Conservation (phyloP, 345 rosid species). For the Streptanthus diversifolius region DNA sequence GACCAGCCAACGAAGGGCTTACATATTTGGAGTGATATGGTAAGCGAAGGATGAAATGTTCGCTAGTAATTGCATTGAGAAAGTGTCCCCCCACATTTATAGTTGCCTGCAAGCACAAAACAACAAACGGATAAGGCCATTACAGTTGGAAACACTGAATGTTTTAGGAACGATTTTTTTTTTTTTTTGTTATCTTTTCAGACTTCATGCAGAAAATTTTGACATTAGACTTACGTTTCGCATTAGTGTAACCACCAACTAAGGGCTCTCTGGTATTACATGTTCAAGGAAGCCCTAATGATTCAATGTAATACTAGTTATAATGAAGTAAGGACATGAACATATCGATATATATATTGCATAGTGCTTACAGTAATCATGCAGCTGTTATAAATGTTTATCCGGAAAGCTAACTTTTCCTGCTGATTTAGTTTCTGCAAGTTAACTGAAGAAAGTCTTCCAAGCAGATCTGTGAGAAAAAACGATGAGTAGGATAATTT, state of each 20-base stretch:
- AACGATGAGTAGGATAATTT: background rate
- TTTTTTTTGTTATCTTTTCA: background rate
- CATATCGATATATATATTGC: background rate
- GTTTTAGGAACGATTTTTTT: no score
- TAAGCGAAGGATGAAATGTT: conserved; percentile 78
- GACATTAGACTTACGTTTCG: conserved; percentile 44
- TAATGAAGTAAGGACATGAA: background rate
- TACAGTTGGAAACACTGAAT: background rate
- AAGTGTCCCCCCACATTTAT: conserved; percentile 71
- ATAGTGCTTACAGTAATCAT: conserved; percentile 66
- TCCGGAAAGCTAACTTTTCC: conserved; percentile 95
- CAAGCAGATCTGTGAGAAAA: conserved; percentile 53
- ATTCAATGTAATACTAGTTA: background rate
- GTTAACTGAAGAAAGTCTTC: conserved; percentile 52
- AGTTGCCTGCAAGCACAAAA: conserved; percentile 48
- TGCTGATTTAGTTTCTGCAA: conserved; percentile 65
- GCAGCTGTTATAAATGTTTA: conserved; percentile 82
- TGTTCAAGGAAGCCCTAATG: conserved; percentile 69
- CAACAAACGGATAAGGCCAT: background rate
- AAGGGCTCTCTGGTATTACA: conserved; percentile 68
- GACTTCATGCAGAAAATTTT: background rate
- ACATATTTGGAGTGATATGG: conserved; percentile 71
- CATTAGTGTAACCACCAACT: conserved; percentile 60
- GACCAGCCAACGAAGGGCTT: conserved; percentile 26
- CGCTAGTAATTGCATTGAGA: conserved; percentile 64